phyloP scores from a whole-genome alignment of 176 grass and related monocot genomes.

The Oryza glaberrima region DNA sequence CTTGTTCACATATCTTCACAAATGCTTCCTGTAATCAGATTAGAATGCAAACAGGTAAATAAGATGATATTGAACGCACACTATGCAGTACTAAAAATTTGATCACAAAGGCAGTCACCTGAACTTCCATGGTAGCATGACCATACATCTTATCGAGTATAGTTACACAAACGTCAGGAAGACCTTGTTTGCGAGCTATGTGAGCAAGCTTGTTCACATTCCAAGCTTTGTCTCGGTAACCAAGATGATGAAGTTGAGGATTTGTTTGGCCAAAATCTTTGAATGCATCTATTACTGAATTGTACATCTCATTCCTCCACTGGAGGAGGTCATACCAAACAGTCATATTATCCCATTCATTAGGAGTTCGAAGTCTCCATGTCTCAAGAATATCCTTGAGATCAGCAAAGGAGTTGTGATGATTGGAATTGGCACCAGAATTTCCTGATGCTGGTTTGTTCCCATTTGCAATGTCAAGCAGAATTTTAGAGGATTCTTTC shows the following conservation, averaged over 20 bases:
- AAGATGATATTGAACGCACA: conserved; percentile 11
- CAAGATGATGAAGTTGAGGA: conserved; percentile 98
- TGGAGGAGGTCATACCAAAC: conserved; percentile 99
- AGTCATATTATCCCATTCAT: conserved; percentile 96
- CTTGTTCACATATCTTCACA: conserved; percentile 99
- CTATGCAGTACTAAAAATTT: not conserved
- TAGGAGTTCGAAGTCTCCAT: conserved; percentile 94
- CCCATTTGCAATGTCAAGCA: conserved; percentile 94
- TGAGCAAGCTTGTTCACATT: conserved; percentile 99
- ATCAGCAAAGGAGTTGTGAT: conserved; percentile 78
- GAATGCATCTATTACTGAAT: conserved; percentile 98
- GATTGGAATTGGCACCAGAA: conserved; percentile 74
- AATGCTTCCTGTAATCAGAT: conserved; percentile 88
- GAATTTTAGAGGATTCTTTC: conserved; percentile 92
- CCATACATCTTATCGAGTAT: conserved; percentile 99
- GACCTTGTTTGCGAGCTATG: conserved; percentile 94
- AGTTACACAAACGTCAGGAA: conserved; percentile 94
- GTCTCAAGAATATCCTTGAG: conserved; percentile 99
- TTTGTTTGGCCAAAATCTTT: conserved; percentile 92
- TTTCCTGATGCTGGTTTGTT: conserved; percentile 87
- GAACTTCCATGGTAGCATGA: conserved; percentile 99
- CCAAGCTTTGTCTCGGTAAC: conserved; percentile 97
- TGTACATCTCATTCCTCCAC: conserved; percentile 99
- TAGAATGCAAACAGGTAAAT: conserved; percentile 26
- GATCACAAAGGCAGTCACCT: conserved; percentile 60